Evolutionary conservation across 83 land plant species (phyloP).

Genomic region (Diphasiastrum complanatum): DNA sequence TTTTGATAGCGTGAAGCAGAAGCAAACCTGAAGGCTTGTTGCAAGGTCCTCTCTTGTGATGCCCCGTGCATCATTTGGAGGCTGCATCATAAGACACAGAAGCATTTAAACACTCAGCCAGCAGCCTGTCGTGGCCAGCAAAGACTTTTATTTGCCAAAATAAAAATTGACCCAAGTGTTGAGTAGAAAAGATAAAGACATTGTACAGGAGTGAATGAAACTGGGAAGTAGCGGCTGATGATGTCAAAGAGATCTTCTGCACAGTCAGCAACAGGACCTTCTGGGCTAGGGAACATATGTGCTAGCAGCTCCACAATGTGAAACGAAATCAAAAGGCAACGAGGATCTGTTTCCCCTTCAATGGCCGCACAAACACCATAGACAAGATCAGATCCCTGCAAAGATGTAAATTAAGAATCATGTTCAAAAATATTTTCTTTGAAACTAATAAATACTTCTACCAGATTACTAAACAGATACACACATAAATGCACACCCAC

Average conservation of each 20-base stretch:
- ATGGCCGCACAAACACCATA: slow-evolving; percentile 64
- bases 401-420: background rate
- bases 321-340: slow-evolving; percentile 64
- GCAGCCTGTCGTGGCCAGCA: background rate
- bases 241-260: slow-evolving; percentile 74
- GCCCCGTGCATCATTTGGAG: slow-evolving; percentile 37
- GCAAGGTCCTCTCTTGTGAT: slow-evolving; percentile 41
- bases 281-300: slow-evolving; percentile 49
- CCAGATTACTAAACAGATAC: no score
- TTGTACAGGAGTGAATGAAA: slow-evolving; percentile 83
- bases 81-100: slow-evolving; percentile 33
- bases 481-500: no score
- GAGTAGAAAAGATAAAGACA: slow-evolving; percentile 31
- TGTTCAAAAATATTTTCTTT: no score
- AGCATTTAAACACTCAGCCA: slow-evolving; percentile 1
- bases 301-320: slow-evolving; percentile 47
- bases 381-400: slow-evolving; percentile 64
- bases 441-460: no score
- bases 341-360: slow-evolving; percentile 87
- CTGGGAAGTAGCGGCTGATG: slow-evolving; percentile 77
- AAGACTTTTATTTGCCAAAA: background rate
- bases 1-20: background rate
- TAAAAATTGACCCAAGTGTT: background rate
- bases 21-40: slow-evolving; percentile 50
- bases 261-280: slow-evolving; percentile 46